Percentiles rank a stretch among this genome's conserved stretches.
phyloP scores from a whole-genome alignment of 2,329 filamentous ascomycete species.

The Paecilomyces niveus region DNA sequence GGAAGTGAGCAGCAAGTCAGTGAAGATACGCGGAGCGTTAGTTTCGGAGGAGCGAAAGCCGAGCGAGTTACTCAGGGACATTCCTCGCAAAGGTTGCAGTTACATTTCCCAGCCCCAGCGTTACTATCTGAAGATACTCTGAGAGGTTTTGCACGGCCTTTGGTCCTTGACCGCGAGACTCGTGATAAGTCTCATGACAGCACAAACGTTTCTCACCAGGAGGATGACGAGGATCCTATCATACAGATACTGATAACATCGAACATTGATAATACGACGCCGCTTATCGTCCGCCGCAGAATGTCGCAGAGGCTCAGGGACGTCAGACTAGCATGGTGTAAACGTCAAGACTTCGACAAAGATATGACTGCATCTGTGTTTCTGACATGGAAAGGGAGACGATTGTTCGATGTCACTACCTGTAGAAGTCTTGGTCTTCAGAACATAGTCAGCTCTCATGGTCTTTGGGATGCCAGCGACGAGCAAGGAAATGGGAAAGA shows the following conservation, averaged over 20 bases:
- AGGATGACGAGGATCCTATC: constrained; percentile 39
- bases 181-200: neutral
- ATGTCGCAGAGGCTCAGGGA: constrained; percentile 61
- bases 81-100: neutral
- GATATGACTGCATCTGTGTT: constrained; percentile 53
- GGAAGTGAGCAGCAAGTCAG: neutral
- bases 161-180: neutral
- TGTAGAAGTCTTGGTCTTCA: constrained; percentile 60
- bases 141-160: neutral
- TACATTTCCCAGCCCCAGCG: neutral
- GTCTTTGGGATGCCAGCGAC: constrained; percentile 28
- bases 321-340: constrained; percentile 64
- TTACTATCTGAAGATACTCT: neutral
- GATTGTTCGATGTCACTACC: constrained; percentile 69
- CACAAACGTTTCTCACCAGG: constrained; percentile 4
- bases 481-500: constrained; percentile 46
- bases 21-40: neutral
- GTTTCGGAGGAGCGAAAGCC: neutral
- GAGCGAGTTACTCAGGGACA: neutral
- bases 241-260: constrained; percentile 65
- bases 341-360: constrained; percentile 49
- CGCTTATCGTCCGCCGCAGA: constrained; percentile 59
- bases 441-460: constrained; percentile 32
- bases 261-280: constrained; percentile 51
- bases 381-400: constrained; percentile 69